Conservation (phyloP, 805 yeast genomes). For the Jamesozyma hellenica region DNA sequence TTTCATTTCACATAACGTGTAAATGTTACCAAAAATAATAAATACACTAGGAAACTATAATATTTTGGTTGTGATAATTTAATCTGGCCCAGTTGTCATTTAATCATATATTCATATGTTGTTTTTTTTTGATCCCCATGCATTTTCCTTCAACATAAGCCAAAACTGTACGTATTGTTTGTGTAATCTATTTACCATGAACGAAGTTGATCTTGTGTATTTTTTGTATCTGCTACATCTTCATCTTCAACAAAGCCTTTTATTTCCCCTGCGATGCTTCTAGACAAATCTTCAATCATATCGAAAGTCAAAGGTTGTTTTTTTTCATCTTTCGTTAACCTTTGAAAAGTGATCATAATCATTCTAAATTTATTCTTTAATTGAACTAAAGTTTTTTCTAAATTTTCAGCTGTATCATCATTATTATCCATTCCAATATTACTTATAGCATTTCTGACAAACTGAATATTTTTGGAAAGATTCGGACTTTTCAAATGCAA, state of each 20-base stretch:
- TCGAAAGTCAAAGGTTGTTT: conserved; percentile 25
- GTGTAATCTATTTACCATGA: conserved; percentile 19
- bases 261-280: conserved; percentile 23
- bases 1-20: too few species aligned
- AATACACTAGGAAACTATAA: too few species aligned
- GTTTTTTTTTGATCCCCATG: too few species aligned
- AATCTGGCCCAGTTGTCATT: too few species aligned
- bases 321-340: conserved; percentile 9
- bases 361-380: conserved; percentile 55
- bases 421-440: conserved; percentile 37
- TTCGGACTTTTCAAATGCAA: conserved; percentile 7
- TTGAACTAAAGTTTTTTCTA: conserved; percentile 42
- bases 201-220: conserved; percentile 17
- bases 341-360: conserved; percentile 31
- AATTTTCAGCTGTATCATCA: conserved; percentile 44
- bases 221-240: conserved; percentile 9
- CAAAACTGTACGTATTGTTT: too few species aligned
- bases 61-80: too few species aligned
- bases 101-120: too few species aligned
- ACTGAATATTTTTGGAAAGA: conserved; percentile 15
- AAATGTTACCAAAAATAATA: too few species aligned
- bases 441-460: conserved; percentile 21
- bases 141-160: too few species aligned
- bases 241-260: conserved; percentile 25
- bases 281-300: conserved; percentile 28